Conservation (phyloP, 2,329 filamentous ascomycete species). For the Verticillium dahliae region DNA sequence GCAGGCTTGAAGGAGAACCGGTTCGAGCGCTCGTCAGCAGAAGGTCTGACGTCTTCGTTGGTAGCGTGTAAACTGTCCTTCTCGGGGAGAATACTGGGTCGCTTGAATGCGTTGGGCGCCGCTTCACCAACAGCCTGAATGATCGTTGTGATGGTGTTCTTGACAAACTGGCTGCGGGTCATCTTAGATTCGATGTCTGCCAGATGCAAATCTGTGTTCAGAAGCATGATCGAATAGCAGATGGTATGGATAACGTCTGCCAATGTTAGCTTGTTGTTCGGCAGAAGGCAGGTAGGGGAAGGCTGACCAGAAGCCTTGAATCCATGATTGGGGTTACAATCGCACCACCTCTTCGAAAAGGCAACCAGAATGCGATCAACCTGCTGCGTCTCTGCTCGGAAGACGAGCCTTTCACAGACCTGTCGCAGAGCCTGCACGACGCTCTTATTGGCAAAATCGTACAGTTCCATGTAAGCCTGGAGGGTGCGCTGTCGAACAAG, state of each 20-base stretch:
- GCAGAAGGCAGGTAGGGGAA: background rate
- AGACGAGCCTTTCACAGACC: constrained; percentile 72
- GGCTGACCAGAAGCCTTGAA: constrained; percentile 78
- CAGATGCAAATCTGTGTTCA: constrained; percentile 93
- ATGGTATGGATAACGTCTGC: constrained; percentile 93
- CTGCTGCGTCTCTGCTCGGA: constrained; percentile 92
- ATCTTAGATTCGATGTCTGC: constrained; percentile 96
- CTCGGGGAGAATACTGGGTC: constrained; percentile 47
- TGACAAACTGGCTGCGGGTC: constrained; percentile 90
- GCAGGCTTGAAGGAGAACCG: constrained; percentile 45
- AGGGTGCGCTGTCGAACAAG: constrained; percentile 51
- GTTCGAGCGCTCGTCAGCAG: constrained; percentile 33
- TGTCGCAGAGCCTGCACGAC: constrained; percentile 72
- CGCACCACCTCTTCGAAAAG: constrained; percentile 85
- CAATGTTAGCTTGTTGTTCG: background rate
- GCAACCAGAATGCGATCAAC: constrained; percentile 89
- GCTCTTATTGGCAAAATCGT: constrained; percentile 77
- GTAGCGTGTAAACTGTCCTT: constrained; percentile 17
- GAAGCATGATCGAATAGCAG: constrained; percentile 87
- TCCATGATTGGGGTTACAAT: constrained; percentile 86
- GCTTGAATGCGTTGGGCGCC: constrained; percentile 59
- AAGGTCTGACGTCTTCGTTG: constrained; percentile 23
- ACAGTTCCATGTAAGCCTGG: constrained; percentile 84
- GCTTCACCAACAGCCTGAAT: constrained; percentile 68
- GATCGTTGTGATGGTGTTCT: constrained; percentile 92